These are phyloP conservation scores for Hsuehochloa calcarea DNA, from an alignment of 176 grass and related monocot genomes.

Conservation along the genomic window DNA sequence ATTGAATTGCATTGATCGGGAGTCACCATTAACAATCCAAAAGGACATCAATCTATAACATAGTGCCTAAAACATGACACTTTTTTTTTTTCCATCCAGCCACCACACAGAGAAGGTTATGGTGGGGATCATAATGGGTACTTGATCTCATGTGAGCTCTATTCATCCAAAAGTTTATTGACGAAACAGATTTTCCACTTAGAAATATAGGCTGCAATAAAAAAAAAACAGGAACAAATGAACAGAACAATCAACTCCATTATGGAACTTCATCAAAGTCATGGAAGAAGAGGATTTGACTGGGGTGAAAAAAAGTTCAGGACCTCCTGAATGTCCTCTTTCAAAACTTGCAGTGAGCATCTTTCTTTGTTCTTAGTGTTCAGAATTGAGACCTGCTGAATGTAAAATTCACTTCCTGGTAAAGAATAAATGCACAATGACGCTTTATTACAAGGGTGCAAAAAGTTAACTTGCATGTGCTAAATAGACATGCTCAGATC, in stretches of 20 bases:
- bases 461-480: slow-evolving; percentile 62
- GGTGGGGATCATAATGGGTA: slow-evolving; percentile 92
- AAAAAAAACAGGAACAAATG: slow-evolving; percentile 11
- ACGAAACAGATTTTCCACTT: slow-evolving; percentile 56
- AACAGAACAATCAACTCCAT: slow-evolving; percentile 12
- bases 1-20: background rate
- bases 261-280: slow-evolving; percentile 20
- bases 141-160: slow-evolving; percentile 79
- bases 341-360: slow-evolving; percentile 51
- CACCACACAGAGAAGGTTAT: slow-evolving; percentile 92
- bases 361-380: slow-evolving; percentile 61
- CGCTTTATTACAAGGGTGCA: background rate
- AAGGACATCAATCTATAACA: background rate
- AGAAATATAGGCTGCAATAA: slow-evolving; percentile 72
- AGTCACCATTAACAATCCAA: slow-evolving; percentile 8
- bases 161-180: slow-evolving; percentile 99
- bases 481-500: slow-evolving; percentile 61
- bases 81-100: slow-evolving; percentile 86
- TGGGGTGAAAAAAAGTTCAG: slow-evolving; percentile 3
- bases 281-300: slow-evolving; percentile 12
- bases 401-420: slow-evolving; percentile 4
- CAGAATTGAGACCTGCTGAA: slow-evolving; percentile 69
- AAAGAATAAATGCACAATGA: background rate
- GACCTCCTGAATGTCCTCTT: slow-evolving; percentile 80
- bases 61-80: slow-evolving; percentile 36